Evolutionary conservation across 2,329 filamentous ascomycete species (phyloP).

Genomic region (Sclerotiophoma versabilis): DNA sequence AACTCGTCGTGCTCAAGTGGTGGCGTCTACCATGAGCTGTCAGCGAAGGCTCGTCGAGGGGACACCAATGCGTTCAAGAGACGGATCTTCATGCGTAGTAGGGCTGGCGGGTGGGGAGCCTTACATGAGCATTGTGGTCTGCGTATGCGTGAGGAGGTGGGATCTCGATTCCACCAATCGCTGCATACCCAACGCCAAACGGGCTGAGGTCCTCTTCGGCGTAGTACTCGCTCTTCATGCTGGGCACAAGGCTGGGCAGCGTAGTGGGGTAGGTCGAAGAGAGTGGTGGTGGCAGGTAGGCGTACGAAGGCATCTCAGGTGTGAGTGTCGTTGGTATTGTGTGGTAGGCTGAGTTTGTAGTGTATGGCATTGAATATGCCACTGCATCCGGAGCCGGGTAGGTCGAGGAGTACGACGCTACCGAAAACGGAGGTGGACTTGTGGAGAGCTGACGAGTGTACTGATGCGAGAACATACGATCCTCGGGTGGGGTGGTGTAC

Average conservation of each 20-base stretch:
- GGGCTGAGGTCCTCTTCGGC: slow-evolving; percentile 67
- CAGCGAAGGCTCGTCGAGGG: slow-evolving; percentile 45
- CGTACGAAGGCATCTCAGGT: slow-evolving; percentile 56
- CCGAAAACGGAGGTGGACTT: slow-evolving; percentile 70
- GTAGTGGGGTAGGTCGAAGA: slow-evolving; percentile 60
- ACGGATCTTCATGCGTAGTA: slow-evolving; percentile 45
- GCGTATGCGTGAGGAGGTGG: slow-evolving; percentile 68
- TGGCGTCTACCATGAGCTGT: slow-evolving; percentile 67
- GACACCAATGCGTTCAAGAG: slow-evolving; percentile 34
- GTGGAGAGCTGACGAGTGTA: slow-evolving; percentile 73
- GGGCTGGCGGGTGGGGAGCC: slow-evolving; percentile 57
- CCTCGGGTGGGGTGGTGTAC: slow-evolving; percentile 64
- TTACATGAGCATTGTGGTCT: slow-evolving; percentile 77
- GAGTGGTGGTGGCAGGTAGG: slow-evolving; percentile 62
- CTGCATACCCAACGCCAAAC: slow-evolving; percentile 73
- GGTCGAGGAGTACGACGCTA: slow-evolving; percentile 65
- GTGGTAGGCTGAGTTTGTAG: slow-evolving; percentile 49
- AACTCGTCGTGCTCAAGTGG: slow-evolving; percentile 71
- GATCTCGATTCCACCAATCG: slow-evolving; percentile 69
- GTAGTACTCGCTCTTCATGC: slow-evolving; percentile 72
- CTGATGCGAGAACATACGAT: slow-evolving; percentile 70
- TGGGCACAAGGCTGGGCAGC: slow-evolving; percentile 66
- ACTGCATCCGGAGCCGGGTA: slow-evolving; percentile 72
- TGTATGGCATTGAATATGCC: slow-evolving; percentile 64
- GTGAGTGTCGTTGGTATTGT: slow-evolving; percentile 48